phyloP scores from a whole-genome alignment of 768 basidiomycete species.

The Daedaleopsis nitida region DNA sequence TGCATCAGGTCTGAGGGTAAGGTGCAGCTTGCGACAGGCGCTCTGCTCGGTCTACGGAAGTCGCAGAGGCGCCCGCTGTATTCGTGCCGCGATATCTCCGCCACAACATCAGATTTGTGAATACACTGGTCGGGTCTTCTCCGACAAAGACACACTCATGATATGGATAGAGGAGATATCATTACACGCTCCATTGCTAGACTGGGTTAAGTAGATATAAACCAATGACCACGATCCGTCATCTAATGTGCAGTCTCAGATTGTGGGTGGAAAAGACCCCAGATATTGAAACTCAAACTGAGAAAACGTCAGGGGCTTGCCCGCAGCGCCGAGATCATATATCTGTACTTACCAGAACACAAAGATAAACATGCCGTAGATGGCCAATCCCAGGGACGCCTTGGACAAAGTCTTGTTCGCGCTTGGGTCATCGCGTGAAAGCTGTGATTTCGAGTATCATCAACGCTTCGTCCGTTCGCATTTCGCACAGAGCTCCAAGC shows the following conservation, averaged over 20 bases:
- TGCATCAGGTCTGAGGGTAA: constrained; percentile 37
- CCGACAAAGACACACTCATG: background rate
- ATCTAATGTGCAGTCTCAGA: constrained; percentile 19
- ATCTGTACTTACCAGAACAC: constrained; percentile 74
- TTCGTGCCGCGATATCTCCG: constrained; percentile 6
- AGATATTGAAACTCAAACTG: constrained; percentile 82
- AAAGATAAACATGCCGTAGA: constrained; percentile 81
- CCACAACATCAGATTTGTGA: background rate
- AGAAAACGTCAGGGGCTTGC: background rate
- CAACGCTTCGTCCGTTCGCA: background rate
- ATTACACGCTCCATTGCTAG: no score
- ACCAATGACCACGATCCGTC: background rate
- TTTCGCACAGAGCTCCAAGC: constrained; percentile 4
- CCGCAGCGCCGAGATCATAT: background rate
- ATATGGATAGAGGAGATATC: background rate
- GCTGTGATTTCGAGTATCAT: constrained; percentile 38
- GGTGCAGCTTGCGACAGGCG: constrained; percentile 13
- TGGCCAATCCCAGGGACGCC: constrained; percentile 63
- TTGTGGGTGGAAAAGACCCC: constrained; percentile 51
- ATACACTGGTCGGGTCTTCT: background rate
- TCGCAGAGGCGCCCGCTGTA: constrained; percentile 6
- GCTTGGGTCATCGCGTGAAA: constrained; percentile 68
- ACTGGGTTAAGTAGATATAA: no score
- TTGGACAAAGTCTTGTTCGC: constrained; percentile 55
- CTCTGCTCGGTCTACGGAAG: constrained; percentile 14